Conservation (phyloP, 2,329 filamentous ascomycete species). For the Hypoxylon sp. region DNA sequence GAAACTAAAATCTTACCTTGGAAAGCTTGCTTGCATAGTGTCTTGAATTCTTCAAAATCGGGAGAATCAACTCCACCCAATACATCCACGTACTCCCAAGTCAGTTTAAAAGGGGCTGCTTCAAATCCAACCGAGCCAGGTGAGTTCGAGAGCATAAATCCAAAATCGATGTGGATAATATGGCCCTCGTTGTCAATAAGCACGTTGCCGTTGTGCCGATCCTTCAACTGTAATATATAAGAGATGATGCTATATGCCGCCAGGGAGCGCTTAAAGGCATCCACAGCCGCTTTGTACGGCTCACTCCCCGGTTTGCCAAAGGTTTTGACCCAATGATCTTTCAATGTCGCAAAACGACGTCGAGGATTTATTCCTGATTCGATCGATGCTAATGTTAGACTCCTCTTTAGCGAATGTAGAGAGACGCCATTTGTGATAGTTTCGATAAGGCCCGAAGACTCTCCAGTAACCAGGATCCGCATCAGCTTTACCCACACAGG, state of each 20-base stretch:
- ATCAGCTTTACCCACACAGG: slow-evolving; percentile 92
- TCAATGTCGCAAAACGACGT: slow-evolving; percentile 83
- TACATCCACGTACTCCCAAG: slow-evolving; percentile 88
- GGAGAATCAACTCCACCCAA: slow-evolving; percentile 79
- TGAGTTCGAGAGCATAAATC: slow-evolving; percentile 90
- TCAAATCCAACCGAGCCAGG: slow-evolving; percentile 88
- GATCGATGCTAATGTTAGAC: slow-evolving; percentile 81
- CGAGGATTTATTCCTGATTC: slow-evolving; percentile 80
- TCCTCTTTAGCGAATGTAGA: slow-evolving; percentile 87
- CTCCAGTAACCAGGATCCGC: slow-evolving; percentile 88
- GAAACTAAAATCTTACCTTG: slow-evolving; percentile 68
- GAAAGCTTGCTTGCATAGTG: slow-evolving; percentile 85
- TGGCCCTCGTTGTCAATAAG: slow-evolving; percentile 88
- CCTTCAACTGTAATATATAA: slow-evolving; percentile 87
- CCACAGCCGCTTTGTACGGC: slow-evolving; percentile 78
- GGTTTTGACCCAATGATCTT: slow-evolving; percentile 85
- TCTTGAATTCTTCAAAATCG: slow-evolving; percentile 83
- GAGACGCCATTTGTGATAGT: slow-evolving; percentile 91
- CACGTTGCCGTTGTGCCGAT: slow-evolving; percentile 89
- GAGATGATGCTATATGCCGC: slow-evolving; percentile 89
- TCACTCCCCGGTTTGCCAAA: slow-evolving; percentile 80
- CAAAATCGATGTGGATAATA: slow-evolving; percentile 91
- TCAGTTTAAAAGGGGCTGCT: slow-evolving; percentile 88
- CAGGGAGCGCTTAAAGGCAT: slow-evolving; percentile 85
- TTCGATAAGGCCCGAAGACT: slow-evolving; percentile 87